Base-by-base conservation (phyloP, 768 basidiomycete species). In the Pleurotus djamor region DNA sequence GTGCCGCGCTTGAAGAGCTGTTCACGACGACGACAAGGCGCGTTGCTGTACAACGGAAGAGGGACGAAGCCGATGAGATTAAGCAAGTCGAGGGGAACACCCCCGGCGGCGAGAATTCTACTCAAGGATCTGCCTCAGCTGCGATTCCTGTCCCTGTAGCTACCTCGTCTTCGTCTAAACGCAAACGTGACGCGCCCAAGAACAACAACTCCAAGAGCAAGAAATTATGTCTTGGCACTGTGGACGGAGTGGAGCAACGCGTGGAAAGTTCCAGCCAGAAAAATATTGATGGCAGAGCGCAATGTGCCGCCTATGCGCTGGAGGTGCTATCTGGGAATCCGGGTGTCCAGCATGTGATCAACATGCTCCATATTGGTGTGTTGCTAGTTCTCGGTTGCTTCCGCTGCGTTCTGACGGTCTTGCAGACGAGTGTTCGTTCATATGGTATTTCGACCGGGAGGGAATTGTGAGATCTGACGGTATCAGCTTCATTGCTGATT, bases 391-490 rank as follows among this genome's bases (percentile, higher is more conserved):
- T 52, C n/a, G 7, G 12, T 47, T 36, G 8, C 32, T 52, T n/a
- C 17, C 14, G 36, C 7, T 17, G 56, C 14, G 49, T 28, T 28
- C 49, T 50, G 8, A 50, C 33, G 49, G 49, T 50, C 49, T 61
- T 50, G 34, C 55, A 69, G 65, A 70, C 52, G 62, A 67, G 16
- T 32, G 60, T 48, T 35, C 66, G n/a, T 69, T 63, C 33, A 48
- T 69, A 34, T 71, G 66, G 62, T 69, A 61, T 43, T 67, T 63
- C 47, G 71, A 73, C 58, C 52, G 62, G 17, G 61, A 66, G 47
- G 68, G 71, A 7, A 58, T 66, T 7, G 62, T 73, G 32, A 64
- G 64, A 57, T 66, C 67, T 5, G 37, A 58, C 10, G 68, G 65
- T n/a, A 62, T 72, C 12, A 64, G 64, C 51, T 65, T 71, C 58